Evolutionary conservation across 1,284 basidiomycete species (phyloP).

Genomic region (Testicularia cyperi): DNA sequence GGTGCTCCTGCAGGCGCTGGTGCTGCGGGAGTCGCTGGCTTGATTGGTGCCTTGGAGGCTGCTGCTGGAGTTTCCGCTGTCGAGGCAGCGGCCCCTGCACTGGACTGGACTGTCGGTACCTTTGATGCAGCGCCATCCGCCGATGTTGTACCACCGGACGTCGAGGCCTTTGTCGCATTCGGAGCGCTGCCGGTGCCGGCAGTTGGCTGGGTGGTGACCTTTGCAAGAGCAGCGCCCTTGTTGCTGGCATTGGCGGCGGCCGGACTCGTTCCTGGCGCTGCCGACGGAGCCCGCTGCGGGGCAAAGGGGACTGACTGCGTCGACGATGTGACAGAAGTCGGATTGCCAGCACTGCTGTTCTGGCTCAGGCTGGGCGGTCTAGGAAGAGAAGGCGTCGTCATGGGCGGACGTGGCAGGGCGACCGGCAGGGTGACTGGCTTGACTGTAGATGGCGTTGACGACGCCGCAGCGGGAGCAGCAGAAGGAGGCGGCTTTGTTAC

Average conservation of each 20-base stretch:
- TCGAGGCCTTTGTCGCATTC: too few relatives aligned
- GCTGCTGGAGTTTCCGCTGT: neutral
- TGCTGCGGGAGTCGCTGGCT: slow-evolving; percentile 4
- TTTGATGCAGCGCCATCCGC: neutral
- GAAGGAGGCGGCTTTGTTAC: neutral
- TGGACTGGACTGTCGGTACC: too few relatives aligned
- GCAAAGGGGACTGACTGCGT: neutral
- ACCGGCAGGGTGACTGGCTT: slow-evolving; percentile 21
- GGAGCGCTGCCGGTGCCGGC: too few relatives aligned
- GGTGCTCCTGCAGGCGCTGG: slow-evolving; percentile 2
- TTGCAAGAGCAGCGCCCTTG: too few relatives aligned
- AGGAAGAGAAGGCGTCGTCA: slow-evolving; percentile 23
- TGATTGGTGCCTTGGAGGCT: neutral
- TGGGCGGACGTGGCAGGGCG: slow-evolving; percentile 24
- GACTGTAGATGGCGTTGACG: neutral
- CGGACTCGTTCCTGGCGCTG: neutral
- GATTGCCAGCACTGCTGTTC: slow-evolving; percentile 10
- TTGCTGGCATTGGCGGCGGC: neutral
- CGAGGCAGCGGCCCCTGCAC: neutral
- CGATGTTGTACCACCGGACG: too few relatives aligned
- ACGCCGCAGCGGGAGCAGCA: neutral
- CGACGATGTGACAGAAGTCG: slow-evolving; percentile 3
- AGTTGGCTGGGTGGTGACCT: too few relatives aligned
- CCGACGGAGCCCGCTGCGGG: neutral
- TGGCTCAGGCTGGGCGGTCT: slow-evolving; percentile 33